phyloP scores from a whole-genome alignment of 2,329 filamentous ascomycete genomes.

The Hypomyces perniciosus region DNA sequence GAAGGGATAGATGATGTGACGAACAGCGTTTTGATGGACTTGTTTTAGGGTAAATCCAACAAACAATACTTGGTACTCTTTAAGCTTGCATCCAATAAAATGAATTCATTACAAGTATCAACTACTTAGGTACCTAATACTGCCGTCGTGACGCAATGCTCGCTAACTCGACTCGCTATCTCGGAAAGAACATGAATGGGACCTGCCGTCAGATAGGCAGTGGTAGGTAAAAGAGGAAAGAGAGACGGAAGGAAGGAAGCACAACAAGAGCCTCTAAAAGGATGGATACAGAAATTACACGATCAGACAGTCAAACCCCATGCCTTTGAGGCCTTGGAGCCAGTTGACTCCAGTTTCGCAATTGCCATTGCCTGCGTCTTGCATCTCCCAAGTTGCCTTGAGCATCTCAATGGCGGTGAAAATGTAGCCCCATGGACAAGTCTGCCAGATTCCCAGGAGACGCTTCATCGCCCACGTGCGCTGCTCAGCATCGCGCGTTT shows the following conservation, averaged over 20 bases:
- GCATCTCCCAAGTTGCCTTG: slow-evolving; percentile 40
- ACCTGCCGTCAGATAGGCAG: neutral
- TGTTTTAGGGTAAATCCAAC: no score
- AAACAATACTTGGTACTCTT: no score
- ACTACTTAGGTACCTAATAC: no score
- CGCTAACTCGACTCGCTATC: no score
- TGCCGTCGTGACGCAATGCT: no score
- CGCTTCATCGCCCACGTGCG: slow-evolving; percentile 47
- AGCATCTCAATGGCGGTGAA: slow-evolving; percentile 45
- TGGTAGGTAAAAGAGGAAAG: neutral
- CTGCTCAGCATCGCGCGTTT: slow-evolving; percentile 41
- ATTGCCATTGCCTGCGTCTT: slow-evolving; percentile 26
- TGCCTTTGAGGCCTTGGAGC: slow-evolving; percentile 38
- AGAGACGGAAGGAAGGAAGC: neutral
- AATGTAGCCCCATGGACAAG: slow-evolving; percentile 46
- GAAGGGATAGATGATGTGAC: no score
- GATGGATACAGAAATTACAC: slow-evolving; percentile 26
- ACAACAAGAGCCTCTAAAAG: neutral
- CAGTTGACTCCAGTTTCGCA: slow-evolving; percentile 28
- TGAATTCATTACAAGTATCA: no score
- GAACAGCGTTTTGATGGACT: no score
- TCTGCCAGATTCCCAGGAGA: slow-evolving; percentile 37
- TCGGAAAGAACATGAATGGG: neutral
- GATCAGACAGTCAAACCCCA: slow-evolving; percentile 41
- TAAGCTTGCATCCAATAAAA: no score